phyloP scores from a whole-genome alignment of 2,329 filamentous ascomycete genomes.

The Aspergillus fumigatus region DNA sequence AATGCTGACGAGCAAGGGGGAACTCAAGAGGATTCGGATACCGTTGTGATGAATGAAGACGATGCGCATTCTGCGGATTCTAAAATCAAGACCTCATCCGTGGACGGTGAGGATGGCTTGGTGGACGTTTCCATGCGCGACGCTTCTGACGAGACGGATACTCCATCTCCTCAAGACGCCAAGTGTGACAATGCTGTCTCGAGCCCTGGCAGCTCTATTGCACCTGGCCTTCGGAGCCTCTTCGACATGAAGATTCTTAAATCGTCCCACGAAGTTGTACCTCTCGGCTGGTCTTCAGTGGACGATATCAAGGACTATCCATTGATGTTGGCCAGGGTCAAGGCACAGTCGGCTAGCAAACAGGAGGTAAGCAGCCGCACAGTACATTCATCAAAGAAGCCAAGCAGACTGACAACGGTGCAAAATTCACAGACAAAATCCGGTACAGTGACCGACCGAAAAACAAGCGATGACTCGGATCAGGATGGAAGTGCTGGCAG shows the following conservation, averaged over 20 bases:
- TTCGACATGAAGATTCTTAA: slow-evolving; percentile 71
- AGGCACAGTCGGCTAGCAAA: slow-evolving; percentile 18
- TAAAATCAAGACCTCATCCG: slow-evolving; percentile 70
- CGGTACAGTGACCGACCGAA: slow-evolving; percentile 6
- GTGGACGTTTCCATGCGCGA: slow-evolving; percentile 87
- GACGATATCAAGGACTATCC: slow-evolving; percentile 58
- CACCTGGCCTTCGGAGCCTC: slow-evolving; percentile 60
- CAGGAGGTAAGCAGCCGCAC: slow-evolving; percentile 10
- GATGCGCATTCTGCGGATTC: slow-evolving; percentile 63
- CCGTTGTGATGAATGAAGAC: slow-evolving; percentile 59
- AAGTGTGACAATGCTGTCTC: slow-evolving; percentile 39
- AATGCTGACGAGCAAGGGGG: slow-evolving; percentile 49
- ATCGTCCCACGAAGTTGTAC: slow-evolving; percentile 53
- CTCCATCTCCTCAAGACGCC: slow-evolving; percentile 8
- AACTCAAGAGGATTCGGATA: slow-evolving; percentile 58
- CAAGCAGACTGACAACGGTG: slow-evolving; percentile 8
- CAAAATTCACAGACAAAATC: slow-evolving; percentile 2
- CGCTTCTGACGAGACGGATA: slow-evolving; percentile 33
- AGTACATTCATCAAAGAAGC: not conserved
- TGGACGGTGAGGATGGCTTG: slow-evolving; percentile 84
- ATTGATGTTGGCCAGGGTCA: slow-evolving; percentile 47
- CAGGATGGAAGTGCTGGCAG: slow-evolving; percentile 19
- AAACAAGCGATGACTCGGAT: slow-evolving; percentile 14
- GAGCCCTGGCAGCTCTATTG: slow-evolving; percentile 55
- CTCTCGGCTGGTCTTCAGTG: slow-evolving; percentile 64